These are phyloP conservation scores for Punica granatum DNA, from an alignment of 345 rosid species.

Conservation along the genomic window DNA sequence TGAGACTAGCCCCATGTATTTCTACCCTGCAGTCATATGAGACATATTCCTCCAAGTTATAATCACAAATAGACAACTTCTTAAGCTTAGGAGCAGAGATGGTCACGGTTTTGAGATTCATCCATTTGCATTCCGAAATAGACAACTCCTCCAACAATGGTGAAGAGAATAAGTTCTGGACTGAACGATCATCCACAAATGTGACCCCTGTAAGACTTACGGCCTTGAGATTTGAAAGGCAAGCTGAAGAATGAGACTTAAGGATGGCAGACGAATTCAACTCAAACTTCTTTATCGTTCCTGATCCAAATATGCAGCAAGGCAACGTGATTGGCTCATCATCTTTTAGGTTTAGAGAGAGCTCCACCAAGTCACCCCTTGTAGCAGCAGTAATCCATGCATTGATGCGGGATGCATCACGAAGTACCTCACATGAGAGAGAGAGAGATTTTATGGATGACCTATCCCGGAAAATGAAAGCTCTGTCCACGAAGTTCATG, in stretches of 20 bases:
- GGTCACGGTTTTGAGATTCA: not conserved
- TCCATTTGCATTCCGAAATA: not conserved
- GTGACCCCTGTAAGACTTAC: not conserved
- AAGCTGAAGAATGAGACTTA: not conserved
- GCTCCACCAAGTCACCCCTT: not conserved
- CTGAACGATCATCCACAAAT: not conserved
- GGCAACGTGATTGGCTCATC: not conserved
- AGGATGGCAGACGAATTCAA: not conserved
- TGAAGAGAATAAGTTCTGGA: not conserved
- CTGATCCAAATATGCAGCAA: not conserved
- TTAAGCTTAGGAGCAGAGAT: constrained; percentile 7
- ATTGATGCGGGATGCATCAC: not conserved
- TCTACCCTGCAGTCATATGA: not conserved
- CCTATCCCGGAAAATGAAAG: not conserved
- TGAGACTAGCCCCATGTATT: not conserved
- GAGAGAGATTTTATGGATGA: not conserved
- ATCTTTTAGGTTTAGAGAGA: not conserved
- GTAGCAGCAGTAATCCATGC: not conserved
- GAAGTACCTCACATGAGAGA: not conserved
- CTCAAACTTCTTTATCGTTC: not conserved
- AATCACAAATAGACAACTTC: not conserved
- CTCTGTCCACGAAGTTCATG: constrained; percentile 15
- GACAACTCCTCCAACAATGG: not conserved
- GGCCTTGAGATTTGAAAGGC: not conserved
- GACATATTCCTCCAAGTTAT: not conserved